A percentile compares a stretch with the other conserved stretches of the same genome.
Conservation (phyloP, 257 asterid genomes). For the Sherardia arvensis region DNA sequence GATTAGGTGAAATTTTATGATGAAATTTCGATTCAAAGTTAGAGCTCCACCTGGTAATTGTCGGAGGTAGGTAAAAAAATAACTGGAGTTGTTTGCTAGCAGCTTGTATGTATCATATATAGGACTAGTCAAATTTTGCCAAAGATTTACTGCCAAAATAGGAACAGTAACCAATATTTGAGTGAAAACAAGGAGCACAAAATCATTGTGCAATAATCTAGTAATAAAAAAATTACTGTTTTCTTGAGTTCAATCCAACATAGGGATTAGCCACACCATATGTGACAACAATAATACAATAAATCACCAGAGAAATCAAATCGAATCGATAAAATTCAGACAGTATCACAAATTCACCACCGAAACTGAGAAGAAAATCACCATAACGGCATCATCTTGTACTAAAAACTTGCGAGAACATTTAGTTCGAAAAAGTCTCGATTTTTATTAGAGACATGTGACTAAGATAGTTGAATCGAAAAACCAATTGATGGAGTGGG, state of each 20-base stretch:
- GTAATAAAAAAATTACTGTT: background rate
- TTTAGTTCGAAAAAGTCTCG: too few species aligned
- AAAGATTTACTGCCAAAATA: background rate
- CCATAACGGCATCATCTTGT: too few species aligned
- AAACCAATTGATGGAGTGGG: conserved; percentile 5
- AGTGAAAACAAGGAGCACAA: conserved; percentile 4
- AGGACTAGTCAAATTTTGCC: conserved; percentile 4
- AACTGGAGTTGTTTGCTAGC: conserved; percentile 8
- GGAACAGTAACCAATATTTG: background rate
- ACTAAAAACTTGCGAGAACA: too few species aligned
- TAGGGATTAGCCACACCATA: background rate
- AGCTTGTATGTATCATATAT: background rate
- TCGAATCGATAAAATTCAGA: too few species aligned
- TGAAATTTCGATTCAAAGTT: background rate
- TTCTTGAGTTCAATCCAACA: background rate
- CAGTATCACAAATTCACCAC: too few species aligned
- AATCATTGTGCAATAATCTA: background rate
- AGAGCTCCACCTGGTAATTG: too few species aligned
- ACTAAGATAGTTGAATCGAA: conserved; percentile 10
- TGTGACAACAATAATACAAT: too few species aligned
- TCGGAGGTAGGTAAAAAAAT: too few species aligned
- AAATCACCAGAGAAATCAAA: too few species aligned
- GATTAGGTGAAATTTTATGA: too few species aligned
- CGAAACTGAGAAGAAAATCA: too few species aligned
- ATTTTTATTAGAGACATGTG: conserved; percentile 3